Percentiles rank a stretch among this genome's conserved stretches.
phyloP scores from a whole-genome alignment of 2,329 filamentous ascomycete genomes.

The Pseudogymnoascus sp. region DNA sequence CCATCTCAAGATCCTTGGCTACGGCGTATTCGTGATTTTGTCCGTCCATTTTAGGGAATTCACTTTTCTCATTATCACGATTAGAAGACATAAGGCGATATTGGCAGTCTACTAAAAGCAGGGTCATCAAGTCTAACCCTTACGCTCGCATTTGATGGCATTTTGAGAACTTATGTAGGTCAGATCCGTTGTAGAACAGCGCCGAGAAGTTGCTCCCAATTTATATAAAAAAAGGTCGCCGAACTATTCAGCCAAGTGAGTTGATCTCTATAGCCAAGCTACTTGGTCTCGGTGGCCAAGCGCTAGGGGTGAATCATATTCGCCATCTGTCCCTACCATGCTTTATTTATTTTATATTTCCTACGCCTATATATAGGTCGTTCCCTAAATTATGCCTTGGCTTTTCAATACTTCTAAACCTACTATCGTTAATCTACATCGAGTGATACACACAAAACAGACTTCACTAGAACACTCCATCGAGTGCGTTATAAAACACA shows the following conservation, averaged over 20 bases:
- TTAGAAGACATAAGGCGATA: constrained; percentile 1
- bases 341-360: constrained; percentile 6
- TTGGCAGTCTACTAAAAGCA: constrained; percentile 3
- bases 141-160: not conserved
- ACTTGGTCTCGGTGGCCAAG: not conserved
- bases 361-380: constrained; percentile 5
- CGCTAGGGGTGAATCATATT: not conserved
- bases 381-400: constrained; percentile 1
- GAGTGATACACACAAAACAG: constrained; percentile 1
- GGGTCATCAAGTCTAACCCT: not conserved
- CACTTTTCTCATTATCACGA: not conserved
- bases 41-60: not conserved
- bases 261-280: constrained; percentile 7
- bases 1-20: constrained; percentile 3
- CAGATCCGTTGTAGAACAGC: not conserved
- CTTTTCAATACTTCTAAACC: not conserved
- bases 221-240: not conserved
- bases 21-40: not conserved
- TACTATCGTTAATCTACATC: not conserved
- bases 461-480: not conserved
- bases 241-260: not conserved
- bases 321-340: not conserved
- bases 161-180: not conserved
- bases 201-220: not conserved
- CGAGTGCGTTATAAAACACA: not conserved